Base-by-base conservation (phyloP, 305 asterid species). In the Fraxinus floribunda region DNA sequence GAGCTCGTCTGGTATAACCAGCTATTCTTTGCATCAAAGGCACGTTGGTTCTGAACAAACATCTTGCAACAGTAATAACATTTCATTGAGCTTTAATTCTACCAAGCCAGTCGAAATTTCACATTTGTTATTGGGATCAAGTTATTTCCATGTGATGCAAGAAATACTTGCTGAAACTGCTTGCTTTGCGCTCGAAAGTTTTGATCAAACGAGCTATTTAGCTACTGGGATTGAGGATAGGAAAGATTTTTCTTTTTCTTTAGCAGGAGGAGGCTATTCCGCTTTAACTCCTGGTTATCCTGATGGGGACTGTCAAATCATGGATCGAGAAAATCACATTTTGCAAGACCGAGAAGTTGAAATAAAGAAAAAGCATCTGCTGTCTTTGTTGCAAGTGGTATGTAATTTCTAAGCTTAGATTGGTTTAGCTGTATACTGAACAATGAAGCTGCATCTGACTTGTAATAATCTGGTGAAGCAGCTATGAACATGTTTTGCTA, bases 151-250 rank as follows among this genome's bases (percentile, higher is more conserved):
- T 4, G 93, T 91, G n/a, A 89, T 96, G 91, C 99, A 93, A 84
- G 98, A 94, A 84, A 88, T 96, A 62, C 98, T 96, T 7, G 94
- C 90, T 46, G 95, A 90, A 78, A 84, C 94, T 0, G 94, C 98
- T 62, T 80, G 80, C 38, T 92, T 81, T 60, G 94, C 97, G 7
- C 89, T 92, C 4, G 92, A 85, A 75, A 89, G 85, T 82, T 68
- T 68, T 0, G 87, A 89, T 70, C 78, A 64, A 8, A 57, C 75
- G 41, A 80, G 83, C 55, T 81, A 80, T 79, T 78, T 85, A 1
- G 80, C 83, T 68, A 46, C 36, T 60, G 89, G 85, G 78, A 60
- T 57, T 2, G 86, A 81, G 76, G 77, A 78, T 22, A 78, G 79
- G 52, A 79, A 71, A 18, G 77, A 80, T 71, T 52, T 39, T 24